Conservation (phyloP, 768 basidiomycete genomes). For the Cyathus striatus region DNA sequence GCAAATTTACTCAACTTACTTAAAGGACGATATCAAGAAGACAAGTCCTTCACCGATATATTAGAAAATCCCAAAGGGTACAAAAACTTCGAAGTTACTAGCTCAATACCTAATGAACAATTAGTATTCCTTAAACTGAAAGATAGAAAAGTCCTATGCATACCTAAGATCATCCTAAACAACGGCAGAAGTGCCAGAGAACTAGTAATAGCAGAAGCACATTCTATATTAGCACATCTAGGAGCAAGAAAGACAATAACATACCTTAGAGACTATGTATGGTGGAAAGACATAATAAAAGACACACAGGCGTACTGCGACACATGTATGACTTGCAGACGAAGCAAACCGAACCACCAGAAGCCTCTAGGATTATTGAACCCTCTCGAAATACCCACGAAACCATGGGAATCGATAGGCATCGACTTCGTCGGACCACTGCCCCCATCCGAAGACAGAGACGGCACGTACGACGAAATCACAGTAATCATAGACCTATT, state of each 20-base stretch:
- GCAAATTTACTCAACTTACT: constrained; percentile 5
- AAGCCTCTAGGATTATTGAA: not conserved
- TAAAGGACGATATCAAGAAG: constrained; percentile 2
- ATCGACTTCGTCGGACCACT: constrained; percentile 1
- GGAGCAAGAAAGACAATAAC: not conserved
- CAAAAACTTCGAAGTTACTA: constrained; percentile 3
- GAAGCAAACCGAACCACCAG: not conserved
- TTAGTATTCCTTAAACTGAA: constrained; percentile 2
- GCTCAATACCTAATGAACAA: no score
- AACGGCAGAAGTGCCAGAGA: constrained; percentile 13
- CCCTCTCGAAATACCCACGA: not conserved
- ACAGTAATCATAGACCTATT: not conserved
- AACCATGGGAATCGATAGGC: constrained; percentile 1
- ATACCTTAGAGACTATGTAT: not conserved
- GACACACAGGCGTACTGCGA: not conserved
- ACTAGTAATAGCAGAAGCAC: constrained; percentile 25
- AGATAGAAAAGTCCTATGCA: constrained; percentile 5
- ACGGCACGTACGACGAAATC: not conserved
- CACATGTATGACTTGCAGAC: not conserved
- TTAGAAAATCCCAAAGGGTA: constrained; percentile 8
- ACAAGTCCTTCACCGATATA: constrained; percentile 6
- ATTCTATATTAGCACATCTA: constrained; percentile 26
- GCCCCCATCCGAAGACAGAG: not conserved
- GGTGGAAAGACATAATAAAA: not conserved
- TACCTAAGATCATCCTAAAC: constrained; percentile 12